Conservation (phyloP, 1,284 basidiomycete genomes). For the Cutaneotrichosporon dermatis region DNA sequence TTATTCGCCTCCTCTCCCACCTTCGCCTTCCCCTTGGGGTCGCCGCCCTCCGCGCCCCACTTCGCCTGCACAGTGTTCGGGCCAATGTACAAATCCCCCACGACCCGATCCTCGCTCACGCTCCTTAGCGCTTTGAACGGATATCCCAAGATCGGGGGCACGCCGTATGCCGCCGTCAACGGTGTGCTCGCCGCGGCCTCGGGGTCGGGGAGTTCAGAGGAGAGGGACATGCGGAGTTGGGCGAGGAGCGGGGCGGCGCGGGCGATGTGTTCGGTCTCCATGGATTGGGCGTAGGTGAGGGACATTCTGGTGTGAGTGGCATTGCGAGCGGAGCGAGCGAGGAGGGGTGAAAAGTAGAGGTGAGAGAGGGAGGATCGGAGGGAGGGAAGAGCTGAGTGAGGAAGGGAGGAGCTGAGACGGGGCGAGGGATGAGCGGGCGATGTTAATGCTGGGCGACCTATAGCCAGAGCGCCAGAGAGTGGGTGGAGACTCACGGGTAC, state of each 20-base stretch:
- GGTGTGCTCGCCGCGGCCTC: neutral
- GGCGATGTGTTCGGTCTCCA: slow-evolving; percentile 6
- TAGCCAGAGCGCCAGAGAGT: too few relatives aligned
- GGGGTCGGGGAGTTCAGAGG: neutral
- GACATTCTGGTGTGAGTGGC: slow-evolving; percentile 12
- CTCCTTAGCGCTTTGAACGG: slow-evolving; percentile 20
- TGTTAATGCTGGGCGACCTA: too few relatives aligned
- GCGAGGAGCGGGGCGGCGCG: neutral
- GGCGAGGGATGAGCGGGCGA: too few relatives aligned
- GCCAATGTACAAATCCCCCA: slow-evolving; percentile 20
- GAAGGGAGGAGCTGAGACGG: too few relatives aligned
- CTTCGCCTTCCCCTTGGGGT: neutral
- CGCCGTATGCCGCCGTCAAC: slow-evolving; percentile 1
- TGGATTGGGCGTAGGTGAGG: slow-evolving; percentile 11
- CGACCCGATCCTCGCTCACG: slow-evolving; percentile 5
- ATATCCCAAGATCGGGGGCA: slow-evolving; percentile 2
- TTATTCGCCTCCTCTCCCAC: too few relatives aligned
- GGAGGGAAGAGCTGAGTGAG: too few relatives aligned
- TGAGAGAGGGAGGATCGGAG: too few relatives aligned
- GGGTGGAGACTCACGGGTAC: slow-evolving; percentile 21
- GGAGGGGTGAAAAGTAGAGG: too few relatives aligned
- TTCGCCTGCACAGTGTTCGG: neutral
- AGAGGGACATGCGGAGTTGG: neutral
- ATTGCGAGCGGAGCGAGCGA: neutral
- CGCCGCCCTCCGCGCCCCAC: neutral